Evolutionary conservation across 2,329 filamentous ascomycete genomes (phyloP).

Genomic region (Penicillium palitans): DNA sequence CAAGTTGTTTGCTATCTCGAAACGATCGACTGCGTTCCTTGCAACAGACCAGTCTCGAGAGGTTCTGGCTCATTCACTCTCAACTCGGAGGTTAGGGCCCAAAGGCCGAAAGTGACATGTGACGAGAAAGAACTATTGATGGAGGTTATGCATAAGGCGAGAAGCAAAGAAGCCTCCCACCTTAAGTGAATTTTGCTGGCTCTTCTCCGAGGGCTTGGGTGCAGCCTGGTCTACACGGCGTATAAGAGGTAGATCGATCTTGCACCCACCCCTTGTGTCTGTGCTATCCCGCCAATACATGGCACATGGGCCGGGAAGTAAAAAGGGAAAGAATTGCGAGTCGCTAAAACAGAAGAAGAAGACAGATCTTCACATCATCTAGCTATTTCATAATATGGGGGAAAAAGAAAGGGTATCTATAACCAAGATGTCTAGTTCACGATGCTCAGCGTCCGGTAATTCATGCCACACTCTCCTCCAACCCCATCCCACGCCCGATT

Average conservation of each 20-base stretch:
- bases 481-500: conserved; percentile 48
- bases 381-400: neutral
- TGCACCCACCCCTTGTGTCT: neutral
- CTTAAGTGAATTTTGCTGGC: neutral
- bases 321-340: neutral
- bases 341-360: neutral
- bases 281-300: too few relatives aligned
- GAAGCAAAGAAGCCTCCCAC: neutral
- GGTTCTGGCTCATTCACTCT: too few relatives aligned
- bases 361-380: neutral
- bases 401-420: conserved; percentile 17
- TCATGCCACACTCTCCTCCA: conserved; percentile 32
- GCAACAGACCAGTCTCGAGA: too few relatives aligned
- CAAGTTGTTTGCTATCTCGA: too few relatives aligned
- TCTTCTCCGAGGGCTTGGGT: neutral
- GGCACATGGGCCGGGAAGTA: too few relatives aligned
- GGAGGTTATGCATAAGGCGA: neutral
- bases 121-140: neutral
- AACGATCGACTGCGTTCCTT: too few relatives aligned
- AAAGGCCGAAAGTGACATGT: too few relatives aligned
- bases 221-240: neutral
- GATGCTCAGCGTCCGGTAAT: neutral
- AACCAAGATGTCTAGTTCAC: neutral
- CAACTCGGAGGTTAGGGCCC: too few relatives aligned
- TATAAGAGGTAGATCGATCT: neutral